phyloP scores from a whole-genome alignment of 2,329 filamentous ascomycete genomes.

The Cytospora chrysosperma region DNA sequence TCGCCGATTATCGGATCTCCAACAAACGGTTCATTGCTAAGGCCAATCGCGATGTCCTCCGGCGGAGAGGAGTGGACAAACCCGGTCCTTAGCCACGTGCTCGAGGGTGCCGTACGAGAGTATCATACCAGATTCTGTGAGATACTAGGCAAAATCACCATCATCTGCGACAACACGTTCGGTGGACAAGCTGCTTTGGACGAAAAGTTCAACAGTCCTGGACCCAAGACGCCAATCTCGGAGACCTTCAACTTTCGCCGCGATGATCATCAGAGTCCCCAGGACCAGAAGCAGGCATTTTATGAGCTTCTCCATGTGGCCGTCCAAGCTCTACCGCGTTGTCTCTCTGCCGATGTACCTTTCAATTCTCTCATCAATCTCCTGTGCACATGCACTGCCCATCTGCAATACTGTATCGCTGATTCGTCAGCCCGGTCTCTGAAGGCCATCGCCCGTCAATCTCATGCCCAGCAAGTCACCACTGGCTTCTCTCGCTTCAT shows the following conservation, averaged over 20 bases:
- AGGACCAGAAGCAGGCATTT: constrained; percentile 89
- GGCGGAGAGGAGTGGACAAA: constrained; percentile 66
- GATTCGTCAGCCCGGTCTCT: constrained; percentile 87
- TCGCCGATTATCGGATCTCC: constrained; percentile 50
- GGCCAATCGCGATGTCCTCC: constrained; percentile 29
- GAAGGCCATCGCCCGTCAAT: constrained; percentile 92
- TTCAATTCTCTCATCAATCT: constrained; percentile 94
- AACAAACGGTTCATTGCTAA: constrained; percentile 29
- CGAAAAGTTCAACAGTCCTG: constrained; percentile 85
- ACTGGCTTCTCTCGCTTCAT: constrained; percentile 97
- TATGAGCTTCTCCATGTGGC: constrained; percentile 95
- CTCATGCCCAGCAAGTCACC: constrained; percentile 90
- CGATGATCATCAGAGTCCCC: constrained; percentile 70
- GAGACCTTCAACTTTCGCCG: constrained; percentile 92
- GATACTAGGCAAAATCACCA: constrained; percentile 91
- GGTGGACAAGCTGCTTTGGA: constrained; percentile 93
- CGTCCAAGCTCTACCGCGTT: constrained; percentile 92
- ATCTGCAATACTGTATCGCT: constrained; percentile 90
- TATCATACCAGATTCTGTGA: constrained; percentile 92
- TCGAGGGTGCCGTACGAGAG: constrained; percentile 76
- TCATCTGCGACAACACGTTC: constrained; percentile 95
- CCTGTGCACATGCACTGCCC: constrained; percentile 92
- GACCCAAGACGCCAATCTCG: constrained; percentile 90
- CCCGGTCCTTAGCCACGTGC: constrained; percentile 58
- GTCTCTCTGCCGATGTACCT: constrained; percentile 83